These are phyloP conservation scores for Pythium folliculosum DNA, from an alignment of 352 stramenopile species.

Conservation along the genomic window DNA sequence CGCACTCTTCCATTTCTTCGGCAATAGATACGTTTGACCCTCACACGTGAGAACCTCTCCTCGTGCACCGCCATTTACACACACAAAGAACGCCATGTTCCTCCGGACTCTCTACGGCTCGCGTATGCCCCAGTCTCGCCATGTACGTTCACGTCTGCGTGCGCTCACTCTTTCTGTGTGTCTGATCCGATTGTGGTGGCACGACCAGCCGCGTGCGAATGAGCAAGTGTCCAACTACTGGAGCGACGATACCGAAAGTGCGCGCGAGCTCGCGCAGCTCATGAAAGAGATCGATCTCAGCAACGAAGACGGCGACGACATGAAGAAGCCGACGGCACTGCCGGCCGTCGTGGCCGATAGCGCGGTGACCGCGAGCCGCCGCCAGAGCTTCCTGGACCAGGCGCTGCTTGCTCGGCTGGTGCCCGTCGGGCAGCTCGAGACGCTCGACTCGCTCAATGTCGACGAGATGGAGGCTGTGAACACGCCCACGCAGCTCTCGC, in stretches of 20 bases:
- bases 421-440: slow-evolving; percentile 25
- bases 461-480: slow-evolving; percentile 53
- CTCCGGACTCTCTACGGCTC: slow-evolving; percentile 77
- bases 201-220: slow-evolving; percentile 58
- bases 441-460: slow-evolving; percentile 39
- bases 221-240: slow-evolving; percentile 74
- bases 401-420: slow-evolving; percentile 37
- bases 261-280: slow-evolving; percentile 57
- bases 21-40: neutral
- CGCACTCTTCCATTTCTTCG: slow-evolving; percentile 1
- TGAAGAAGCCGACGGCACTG: slow-evolving; percentile 53
- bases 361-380: neutral
- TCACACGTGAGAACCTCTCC: neutral
- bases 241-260: slow-evolving; percentile 73
- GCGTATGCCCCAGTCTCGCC: slow-evolving; percentile 74
- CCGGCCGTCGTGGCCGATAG: slow-evolving; percentile 30
- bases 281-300: slow-evolving; percentile 61
- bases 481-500: slow-evolving; percentile 62
- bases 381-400: slow-evolving; percentile 18
- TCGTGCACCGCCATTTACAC: neutral
- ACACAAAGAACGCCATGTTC: slow-evolving; percentile 47
- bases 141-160: slow-evolving; percentile 41
- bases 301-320: slow-evolving; percentile 33
- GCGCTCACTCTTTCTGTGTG: neutral
- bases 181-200: neutral